phyloP scores from a whole-genome alignment of 345 rosid genomes.

The Boechera divaricarpa region DNA sequence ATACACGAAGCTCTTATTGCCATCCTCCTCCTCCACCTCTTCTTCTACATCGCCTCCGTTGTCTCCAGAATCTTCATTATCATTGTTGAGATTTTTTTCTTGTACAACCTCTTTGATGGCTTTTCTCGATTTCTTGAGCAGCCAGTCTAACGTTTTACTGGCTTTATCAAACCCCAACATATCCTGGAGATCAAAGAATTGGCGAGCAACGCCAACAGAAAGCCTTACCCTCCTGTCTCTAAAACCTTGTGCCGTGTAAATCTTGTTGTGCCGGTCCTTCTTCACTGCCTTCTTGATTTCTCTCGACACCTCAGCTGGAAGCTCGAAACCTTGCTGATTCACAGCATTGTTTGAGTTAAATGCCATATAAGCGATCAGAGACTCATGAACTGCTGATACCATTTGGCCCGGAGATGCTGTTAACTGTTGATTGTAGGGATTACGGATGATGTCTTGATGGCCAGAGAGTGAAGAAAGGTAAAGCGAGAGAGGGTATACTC shows the following conservation, averaged over 20 bases:
- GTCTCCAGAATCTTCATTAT: constrained; percentile 16
- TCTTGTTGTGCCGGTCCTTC: constrained; percentile 83
- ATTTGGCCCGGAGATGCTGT: constrained; percentile 29
- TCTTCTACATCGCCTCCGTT: constrained; percentile 17
- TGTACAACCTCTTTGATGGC: constrained; percentile 57
- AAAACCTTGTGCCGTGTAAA: constrained; percentile 73
- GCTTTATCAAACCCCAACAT: constrained; percentile 84
- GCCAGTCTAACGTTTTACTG: constrained; percentile 86
- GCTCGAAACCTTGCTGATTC: constrained; percentile 24
- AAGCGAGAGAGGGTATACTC: constrained; percentile 40
- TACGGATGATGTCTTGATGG: constrained; percentile 32
- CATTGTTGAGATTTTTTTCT: constrained; percentile 34
- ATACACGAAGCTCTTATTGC: constrained; percentile 31
- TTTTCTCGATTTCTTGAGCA: constrained; percentile 60
- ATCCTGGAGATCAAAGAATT: constrained; percentile 89
- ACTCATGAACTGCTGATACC: constrained; percentile 35
- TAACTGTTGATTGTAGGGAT: constrained; percentile 35
- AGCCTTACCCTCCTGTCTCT: constrained; percentile 89
- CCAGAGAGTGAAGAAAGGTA: constrained; percentile 42
- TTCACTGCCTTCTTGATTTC: constrained; percentile 46
- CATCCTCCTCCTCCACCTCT: constrained; percentile 27
- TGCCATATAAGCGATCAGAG: constrained; percentile 36
- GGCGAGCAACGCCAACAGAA: constrained; percentile 68
- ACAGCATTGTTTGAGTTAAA: constrained; percentile 32
- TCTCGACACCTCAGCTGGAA: constrained; percentile 28